A percentile compares a stretch with the other conserved stretches of the same genome.
Evolutionary conservation across 768 basidiomycete genomes (phyloP).

Genomic region (Postia placenta): DNA sequence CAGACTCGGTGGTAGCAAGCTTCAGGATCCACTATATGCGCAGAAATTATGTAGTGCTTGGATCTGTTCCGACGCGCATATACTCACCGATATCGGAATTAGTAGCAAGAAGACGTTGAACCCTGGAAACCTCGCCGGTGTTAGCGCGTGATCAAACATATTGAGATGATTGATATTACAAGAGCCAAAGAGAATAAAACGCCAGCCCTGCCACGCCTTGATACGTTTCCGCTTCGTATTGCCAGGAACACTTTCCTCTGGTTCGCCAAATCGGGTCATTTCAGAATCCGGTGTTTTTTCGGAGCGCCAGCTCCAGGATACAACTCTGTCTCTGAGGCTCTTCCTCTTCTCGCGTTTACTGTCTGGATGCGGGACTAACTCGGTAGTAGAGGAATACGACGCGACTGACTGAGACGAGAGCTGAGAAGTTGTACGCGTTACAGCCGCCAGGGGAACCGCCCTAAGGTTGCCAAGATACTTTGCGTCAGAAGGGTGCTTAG

Average conservation of each 20-base stretch:
- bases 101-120: conserved; percentile 60
- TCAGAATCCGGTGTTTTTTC: conserved; percentile 9
- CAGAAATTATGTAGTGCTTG: no score
- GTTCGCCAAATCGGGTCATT: conserved; percentile 4
- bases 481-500: conserved; percentile 9
- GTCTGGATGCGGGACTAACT: conserved; percentile 14
- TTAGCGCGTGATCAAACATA: conserved; percentile 2
- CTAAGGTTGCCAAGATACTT: conserved; percentile 6
- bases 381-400: conserved; percentile 17
- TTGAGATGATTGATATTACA: conserved; percentile 30
- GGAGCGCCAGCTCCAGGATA: conserved; percentile 7
- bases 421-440: conserved; percentile 15
- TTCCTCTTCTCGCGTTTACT: neutral
- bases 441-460: conserved; percentile 9
- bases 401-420: conserved; percentile 13
- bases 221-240: conserved; percentile 3
- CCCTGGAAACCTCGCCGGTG: conserved; percentile 51
- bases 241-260: conserved; percentile 3
- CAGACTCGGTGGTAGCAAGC: conserved; percentile 38
- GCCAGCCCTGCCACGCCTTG: conserved; percentile 44
- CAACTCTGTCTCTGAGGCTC: conserved; percentile 3
- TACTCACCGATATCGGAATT: conserved; percentile 62
- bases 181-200: conserved; percentile 45
- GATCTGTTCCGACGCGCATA: neutral
- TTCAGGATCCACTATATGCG: conserved; percentile 48